phyloP scores from a whole-genome alignment of 2,329 filamentous ascomycete genomes.

The Trichoderma sp. region DNA sequence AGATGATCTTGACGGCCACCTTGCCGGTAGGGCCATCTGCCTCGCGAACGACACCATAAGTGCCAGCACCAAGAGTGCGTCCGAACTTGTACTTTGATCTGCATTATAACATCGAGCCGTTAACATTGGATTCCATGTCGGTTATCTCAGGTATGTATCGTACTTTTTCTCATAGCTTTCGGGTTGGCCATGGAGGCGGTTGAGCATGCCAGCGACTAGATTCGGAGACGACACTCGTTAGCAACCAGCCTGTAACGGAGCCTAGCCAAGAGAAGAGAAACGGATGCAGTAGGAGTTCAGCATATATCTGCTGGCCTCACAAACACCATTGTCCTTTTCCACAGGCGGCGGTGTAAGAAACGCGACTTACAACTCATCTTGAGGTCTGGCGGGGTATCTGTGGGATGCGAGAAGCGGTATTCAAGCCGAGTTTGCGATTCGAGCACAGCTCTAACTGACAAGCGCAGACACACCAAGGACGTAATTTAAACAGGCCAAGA shows the following conservation, averaged over 20 bases:
- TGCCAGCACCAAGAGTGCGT: slow-evolving; percentile 89
- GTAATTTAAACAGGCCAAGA: not conserved
- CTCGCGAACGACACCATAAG: slow-evolving; percentile 97
- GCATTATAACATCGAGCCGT: slow-evolving; percentile 22
- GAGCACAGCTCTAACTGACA: not conserved
- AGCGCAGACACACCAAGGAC: too few species aligned
- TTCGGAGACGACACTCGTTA: not conserved
- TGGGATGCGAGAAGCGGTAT: not conserved
- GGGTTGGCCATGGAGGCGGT: slow-evolving; percentile 93
- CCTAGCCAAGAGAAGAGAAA: too few species aligned
- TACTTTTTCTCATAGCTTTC: slow-evolving; percentile 99
- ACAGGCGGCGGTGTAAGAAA: not conserved
- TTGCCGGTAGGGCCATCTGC: slow-evolving; percentile 80
- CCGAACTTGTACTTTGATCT: slow-evolving; percentile 90
- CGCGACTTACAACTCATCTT: slow-evolving; percentile 43
- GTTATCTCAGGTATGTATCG: slow-evolving; percentile 10
- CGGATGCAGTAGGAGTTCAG: too few species aligned
- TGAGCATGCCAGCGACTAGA: slow-evolving; percentile 83
- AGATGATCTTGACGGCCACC: slow-evolving; percentile 96
- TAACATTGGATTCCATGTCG: not conserved
- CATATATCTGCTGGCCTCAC: too few species aligned
- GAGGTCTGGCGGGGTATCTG: slow-evolving; percentile 22
- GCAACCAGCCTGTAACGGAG: too few species aligned
- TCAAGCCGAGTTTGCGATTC: not conserved
- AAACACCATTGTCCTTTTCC: too few species aligned